phyloP scores from a whole-genome alignment of 2,329 filamentous ascomycete species.

The Aphanocladium album region DNA sequence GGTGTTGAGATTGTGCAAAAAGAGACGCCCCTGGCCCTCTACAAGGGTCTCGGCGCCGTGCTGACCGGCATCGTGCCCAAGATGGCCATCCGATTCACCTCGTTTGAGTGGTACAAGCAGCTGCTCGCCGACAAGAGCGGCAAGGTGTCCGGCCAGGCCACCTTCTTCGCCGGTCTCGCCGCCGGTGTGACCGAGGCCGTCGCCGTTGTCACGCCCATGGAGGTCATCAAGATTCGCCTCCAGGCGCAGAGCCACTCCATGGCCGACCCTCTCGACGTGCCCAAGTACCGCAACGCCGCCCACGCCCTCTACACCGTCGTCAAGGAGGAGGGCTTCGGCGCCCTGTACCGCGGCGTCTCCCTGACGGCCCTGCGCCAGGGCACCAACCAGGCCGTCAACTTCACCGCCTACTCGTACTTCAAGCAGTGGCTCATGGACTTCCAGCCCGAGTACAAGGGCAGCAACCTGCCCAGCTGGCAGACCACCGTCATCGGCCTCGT shows the following conservation, averaged over 20 bases:
- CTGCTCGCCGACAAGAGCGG: conserved; percentile 65
- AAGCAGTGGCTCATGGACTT: conserved; percentile 69
- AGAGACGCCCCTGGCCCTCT: conserved; percentile 88
- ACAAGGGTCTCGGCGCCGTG: conserved; percentile 97
- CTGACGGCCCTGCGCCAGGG: conserved; percentile 92
- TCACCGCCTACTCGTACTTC: conserved; percentile 94
- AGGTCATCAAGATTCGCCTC: conserved; percentile 97
- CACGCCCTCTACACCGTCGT: conserved; percentile 80
- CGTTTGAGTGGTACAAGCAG: conserved; percentile 94
- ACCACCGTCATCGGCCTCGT: conserved; percentile 88
- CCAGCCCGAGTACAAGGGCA: conserved; percentile 63
- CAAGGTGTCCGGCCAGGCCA: conserved; percentile 62
- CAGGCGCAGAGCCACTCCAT: conserved; percentile 98
- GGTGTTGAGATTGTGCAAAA: conserved; percentile 80
- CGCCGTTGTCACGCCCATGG: conserved; percentile 95
- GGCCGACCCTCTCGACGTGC: conserved; percentile 91
- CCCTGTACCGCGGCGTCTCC: conserved; percentile 88
- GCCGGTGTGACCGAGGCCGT: conserved; percentile 97
- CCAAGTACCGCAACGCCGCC: conserved; percentile 95
- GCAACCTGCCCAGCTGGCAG: conserved; percentile 76
- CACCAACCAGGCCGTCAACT: conserved; percentile 97
- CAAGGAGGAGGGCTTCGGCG: conserved; percentile 81
- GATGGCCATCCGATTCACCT: conserved; percentile 98
- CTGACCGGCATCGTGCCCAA: conserved; percentile 95
- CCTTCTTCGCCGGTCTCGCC: conserved; percentile 72